phyloP scores from a whole-genome alignment of 2,329 filamentous ascomycete genomes.

The Aureobasidium subglaciale region DNA sequence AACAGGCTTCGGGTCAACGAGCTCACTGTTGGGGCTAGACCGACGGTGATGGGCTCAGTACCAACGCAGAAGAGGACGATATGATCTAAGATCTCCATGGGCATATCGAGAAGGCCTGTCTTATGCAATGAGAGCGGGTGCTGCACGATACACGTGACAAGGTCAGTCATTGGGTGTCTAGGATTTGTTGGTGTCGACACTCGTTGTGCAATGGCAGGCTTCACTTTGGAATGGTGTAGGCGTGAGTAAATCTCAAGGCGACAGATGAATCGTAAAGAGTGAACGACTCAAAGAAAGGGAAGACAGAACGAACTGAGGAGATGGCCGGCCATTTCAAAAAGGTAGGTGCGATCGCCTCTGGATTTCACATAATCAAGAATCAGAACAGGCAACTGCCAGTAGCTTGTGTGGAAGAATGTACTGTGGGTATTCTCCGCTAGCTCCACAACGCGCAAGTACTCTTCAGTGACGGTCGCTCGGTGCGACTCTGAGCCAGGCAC shows the following conservation, averaged over 20 bases:
- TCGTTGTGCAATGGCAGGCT: no score
- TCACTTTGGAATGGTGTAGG: no score
- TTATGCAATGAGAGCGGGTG: not conserved
- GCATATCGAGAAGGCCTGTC: conserved; percentile 14
- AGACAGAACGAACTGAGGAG: not conserved
- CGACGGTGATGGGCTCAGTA: conserved; percentile 4
- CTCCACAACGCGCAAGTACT: not conserved
- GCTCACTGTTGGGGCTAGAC: conserved; percentile 11
- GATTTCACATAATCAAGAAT: conserved; percentile 2
- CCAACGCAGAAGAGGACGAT: conserved; percentile 6
- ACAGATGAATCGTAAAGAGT: not conserved
- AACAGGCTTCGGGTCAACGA: conserved; percentile 2
- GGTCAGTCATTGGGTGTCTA: no score
- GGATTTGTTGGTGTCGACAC: not conserved
- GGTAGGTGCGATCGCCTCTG: not conserved
- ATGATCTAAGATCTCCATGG: conserved; percentile 17
- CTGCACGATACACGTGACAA: not conserved
- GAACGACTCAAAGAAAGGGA: not conserved
- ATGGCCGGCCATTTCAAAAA: not conserved
- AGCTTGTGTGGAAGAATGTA: not conserved
- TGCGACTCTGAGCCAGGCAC: not conserved
- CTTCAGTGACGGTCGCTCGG: conserved; percentile 1
- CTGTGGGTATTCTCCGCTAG: not conserved
- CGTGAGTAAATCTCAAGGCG: not conserved
- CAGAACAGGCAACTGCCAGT: conserved; percentile 1